Evolutionary conservation across 1,284 basidiomycete species (phyloP).

Genomic region (Thelephora terrestris): DNA sequence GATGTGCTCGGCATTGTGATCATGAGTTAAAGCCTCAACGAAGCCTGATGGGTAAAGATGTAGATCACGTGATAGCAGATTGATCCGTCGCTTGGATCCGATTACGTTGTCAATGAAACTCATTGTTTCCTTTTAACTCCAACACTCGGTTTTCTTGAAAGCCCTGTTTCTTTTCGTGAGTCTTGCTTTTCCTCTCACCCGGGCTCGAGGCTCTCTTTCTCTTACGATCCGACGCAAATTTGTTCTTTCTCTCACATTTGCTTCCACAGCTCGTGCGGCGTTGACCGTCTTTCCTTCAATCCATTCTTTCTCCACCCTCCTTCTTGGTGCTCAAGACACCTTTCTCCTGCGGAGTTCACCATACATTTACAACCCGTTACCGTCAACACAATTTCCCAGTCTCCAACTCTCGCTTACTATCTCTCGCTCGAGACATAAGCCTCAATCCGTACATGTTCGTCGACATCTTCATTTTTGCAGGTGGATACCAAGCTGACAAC

Average conservation of each 20-base stretch:
- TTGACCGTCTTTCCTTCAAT: constrained; percentile 8
- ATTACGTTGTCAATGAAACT: not conserved
- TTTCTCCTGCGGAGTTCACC: not conserved
- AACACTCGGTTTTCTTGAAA: too few relatives aligned
- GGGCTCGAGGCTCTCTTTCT: too few relatives aligned
- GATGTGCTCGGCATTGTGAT: constrained; percentile 25
- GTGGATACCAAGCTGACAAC: not conserved
- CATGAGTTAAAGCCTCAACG: too few relatives aligned
- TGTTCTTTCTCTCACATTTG: constrained; percentile 12
- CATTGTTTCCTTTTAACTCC: too few relatives aligned
- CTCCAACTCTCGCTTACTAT: too few relatives aligned
- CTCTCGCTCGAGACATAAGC: too few relatives aligned
- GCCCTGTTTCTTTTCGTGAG: too few relatives aligned
- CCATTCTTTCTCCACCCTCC: not conserved
- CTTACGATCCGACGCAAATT: too few relatives aligned
- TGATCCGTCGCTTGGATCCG: not conserved
- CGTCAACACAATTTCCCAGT: not conserved
- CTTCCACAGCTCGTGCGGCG: constrained; percentile 6
- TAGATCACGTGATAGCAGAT: not conserved
- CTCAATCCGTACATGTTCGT: not conserved
- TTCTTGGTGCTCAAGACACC: not conserved
- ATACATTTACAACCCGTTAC: too few relatives aligned
- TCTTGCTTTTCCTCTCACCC: too few relatives aligned
- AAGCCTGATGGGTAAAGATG: too few relatives aligned
- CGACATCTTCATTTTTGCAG: constrained; percentile 8